These are phyloP conservation scores for Ophiostoma fasciatum DNA, from an alignment of 2,329 filamentous ascomycete species.

Conservation along the genomic window DNA sequence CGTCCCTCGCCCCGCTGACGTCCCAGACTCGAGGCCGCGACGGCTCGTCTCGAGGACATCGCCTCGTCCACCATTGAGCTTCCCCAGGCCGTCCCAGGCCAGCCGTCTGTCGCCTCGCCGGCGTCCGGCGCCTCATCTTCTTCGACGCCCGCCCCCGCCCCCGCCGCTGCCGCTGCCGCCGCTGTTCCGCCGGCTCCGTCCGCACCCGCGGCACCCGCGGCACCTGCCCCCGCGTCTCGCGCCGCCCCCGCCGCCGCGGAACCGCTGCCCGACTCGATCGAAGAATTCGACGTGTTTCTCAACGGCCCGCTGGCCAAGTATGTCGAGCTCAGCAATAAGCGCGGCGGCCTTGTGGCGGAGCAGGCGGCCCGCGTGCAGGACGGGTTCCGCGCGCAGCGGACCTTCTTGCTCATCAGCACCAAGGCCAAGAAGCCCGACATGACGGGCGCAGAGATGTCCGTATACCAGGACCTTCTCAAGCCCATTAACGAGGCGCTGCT, in stretches of 20 bases:
- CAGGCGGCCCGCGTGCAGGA: slow-evolving; percentile 47
- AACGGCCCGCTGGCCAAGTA: slow-evolving; percentile 60
- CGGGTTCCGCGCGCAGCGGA: slow-evolving; percentile 72
- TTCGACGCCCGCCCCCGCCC: slow-evolving; percentile 19
- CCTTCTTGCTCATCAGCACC: slow-evolving; percentile 74
- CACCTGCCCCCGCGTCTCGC: too few relatives aligned
- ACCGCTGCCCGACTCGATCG: slow-evolving; percentile 58
- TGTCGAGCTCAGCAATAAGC: slow-evolving; percentile 58
- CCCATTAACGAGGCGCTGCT: slow-evolving; percentile 75
- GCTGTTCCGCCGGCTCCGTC: slow-evolving; percentile 27
- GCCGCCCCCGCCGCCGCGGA: slow-evolving; percentile 23
- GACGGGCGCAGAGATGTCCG: slow-evolving; percentile 39
- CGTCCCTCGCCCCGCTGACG: slow-evolving; percentile 27
- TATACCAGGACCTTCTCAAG: slow-evolving; percentile 65
- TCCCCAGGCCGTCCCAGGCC: slow-evolving; percentile 33
- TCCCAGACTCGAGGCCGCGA: slow-evolving; percentile 85
- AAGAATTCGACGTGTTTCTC: slow-evolving; percentile 76
- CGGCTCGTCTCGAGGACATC: slow-evolving; percentile 90
- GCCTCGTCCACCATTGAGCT: slow-evolving; percentile 58
- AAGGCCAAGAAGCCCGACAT: slow-evolving; percentile 86
- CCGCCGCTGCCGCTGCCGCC: slow-evolving; percentile 21
- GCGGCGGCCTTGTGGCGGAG: slow-evolving; percentile 65
- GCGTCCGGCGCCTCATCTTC: slow-evolving; percentile 17
- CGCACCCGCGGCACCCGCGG: slow-evolving; percentile 21
- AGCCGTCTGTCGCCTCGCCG: slow-evolving; percentile 23